phyloP scores from a whole-genome alignment of 306 rosid genomes.

The Pueraria montana region DNA sequence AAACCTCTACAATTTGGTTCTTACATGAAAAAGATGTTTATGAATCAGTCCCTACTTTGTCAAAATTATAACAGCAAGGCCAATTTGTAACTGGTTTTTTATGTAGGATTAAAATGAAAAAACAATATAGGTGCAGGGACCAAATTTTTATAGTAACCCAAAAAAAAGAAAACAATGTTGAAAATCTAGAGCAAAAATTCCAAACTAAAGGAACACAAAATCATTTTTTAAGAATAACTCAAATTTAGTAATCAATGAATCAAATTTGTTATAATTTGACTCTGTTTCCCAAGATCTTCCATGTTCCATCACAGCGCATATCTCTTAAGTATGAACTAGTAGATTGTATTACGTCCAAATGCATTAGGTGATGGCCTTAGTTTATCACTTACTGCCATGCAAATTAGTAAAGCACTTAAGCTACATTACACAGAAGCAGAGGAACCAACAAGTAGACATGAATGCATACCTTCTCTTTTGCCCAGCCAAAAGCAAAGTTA shows the following conservation, averaged over 20 bases:
- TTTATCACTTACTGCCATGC: not conserved
- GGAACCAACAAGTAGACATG: constrained; percentile 21
- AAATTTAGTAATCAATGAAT: not conserved
- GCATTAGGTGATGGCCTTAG: constrained; percentile 24
- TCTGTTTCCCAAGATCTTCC: constrained; percentile 1
- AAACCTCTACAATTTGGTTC: not conserved
- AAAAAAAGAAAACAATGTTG: no score
- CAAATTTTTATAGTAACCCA: not conserved
- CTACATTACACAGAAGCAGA: constrained; percentile 1
- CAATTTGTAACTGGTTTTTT: not conserved
- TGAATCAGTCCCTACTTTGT: not conserved
- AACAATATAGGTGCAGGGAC: not conserved
- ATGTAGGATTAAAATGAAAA: not conserved
- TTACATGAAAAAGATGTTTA: not conserved
- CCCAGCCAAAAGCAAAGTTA: constrained; percentile 99
- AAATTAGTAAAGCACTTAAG: constrained; percentile 5
- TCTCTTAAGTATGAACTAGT: constrained; percentile 18
- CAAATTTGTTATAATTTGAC: constrained; percentile 2
- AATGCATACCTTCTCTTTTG: constrained; percentile 90
- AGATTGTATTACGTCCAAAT: not conserved
- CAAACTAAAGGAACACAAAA: not conserved
- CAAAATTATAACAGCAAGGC: not conserved
- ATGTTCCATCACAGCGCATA: not conserved
- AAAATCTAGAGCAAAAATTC: not conserved
- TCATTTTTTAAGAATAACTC: constrained; percentile 1